A percentile compares a stretch with the other conserved stretches of the same genome.
phyloP scores from a whole-genome alignment of 495 filamentous ascomycete species.

The Sporormia fimetaria region DNA sequence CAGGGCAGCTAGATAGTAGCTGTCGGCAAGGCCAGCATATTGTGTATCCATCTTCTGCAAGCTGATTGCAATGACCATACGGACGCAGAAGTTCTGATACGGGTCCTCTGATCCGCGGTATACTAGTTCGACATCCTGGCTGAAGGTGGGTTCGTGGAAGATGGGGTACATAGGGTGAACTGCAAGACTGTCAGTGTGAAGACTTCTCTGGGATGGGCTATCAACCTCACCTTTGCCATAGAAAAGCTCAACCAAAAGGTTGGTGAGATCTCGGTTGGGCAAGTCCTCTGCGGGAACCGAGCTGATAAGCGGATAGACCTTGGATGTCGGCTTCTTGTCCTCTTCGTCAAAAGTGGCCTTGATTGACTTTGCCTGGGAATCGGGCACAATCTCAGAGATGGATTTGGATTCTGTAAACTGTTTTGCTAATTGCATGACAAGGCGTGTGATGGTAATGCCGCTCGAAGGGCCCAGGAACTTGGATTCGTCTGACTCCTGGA shows the following conservation, averaged over 20 bases:
- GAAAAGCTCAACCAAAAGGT: conserved; percentile 67
- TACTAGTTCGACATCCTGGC: conserved; percentile 64
- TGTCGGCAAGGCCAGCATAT: conserved; percentile 78
- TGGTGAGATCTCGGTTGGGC: conserved; percentile 53
- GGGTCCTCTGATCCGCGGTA: conserved; percentile 63
- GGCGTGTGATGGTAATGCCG: conserved; percentile 81
- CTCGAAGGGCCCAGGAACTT: conserved; percentile 86
- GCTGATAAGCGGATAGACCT: conserved; percentile 69
- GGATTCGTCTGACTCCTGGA: conserved; percentile 70
- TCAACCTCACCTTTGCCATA: conserved; percentile 57
- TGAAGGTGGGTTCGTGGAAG: conserved; percentile 71
- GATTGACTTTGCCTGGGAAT: conserved; percentile 48
- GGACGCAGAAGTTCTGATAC: conserved; percentile 72
- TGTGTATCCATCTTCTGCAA: conserved; percentile 74
- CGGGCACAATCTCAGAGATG: conserved; percentile 79
- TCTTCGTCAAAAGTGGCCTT: conserved; percentile 46
- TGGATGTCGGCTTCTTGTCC: conserved; percentile 50
- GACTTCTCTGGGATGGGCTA: neutral
- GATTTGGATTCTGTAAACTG: conserved; percentile 71
- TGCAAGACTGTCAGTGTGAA: conserved; percentile 27
- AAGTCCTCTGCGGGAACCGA: conserved; percentile 56
- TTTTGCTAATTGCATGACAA: conserved; percentile 92
- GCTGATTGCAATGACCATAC: conserved; percentile 84
- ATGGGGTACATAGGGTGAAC: conserved; percentile 78
- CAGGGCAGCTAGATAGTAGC: conserved; percentile 81